Evolutionary conservation across 73 alveolate genomes (phyloP).

Genomic region (Symbiodinium natans): DNA sequence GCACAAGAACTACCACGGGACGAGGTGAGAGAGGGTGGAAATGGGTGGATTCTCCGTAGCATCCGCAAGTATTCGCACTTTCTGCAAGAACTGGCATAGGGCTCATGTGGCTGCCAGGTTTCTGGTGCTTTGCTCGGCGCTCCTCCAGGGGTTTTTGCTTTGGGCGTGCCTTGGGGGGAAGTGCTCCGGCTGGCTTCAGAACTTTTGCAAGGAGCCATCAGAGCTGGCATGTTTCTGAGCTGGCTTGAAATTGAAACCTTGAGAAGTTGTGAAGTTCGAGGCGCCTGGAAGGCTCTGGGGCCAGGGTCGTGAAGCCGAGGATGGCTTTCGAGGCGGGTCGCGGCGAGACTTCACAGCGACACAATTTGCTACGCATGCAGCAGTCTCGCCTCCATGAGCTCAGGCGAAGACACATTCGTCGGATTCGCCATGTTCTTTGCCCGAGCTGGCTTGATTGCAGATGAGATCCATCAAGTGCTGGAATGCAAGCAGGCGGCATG

Average conservation of each 20-base stretch:
- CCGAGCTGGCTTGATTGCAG: constrained; percentile 4
- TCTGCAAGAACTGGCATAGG: no score
- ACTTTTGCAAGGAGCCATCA: no score
- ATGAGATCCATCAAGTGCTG: not conserved
- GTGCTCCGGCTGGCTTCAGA: not conserved
- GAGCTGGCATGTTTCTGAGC: not conserved
- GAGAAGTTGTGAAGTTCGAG: not conserved
- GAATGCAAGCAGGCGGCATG: not conserved
- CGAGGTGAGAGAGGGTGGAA: no score
- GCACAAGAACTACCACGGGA: not conserved
- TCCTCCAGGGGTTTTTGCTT: not conserved
- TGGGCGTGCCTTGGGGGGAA: not conserved
- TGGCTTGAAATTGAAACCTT: not conserved
- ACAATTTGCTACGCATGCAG: not conserved
- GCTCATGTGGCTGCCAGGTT: no score
- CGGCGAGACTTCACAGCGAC: not conserved
- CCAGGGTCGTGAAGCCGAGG: not conserved
- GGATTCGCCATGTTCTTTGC: constrained; percentile 52
- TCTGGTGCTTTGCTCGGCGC: not conserved
- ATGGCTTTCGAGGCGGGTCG: not conserved
- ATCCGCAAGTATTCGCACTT: no score
- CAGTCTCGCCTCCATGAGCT: not conserved
- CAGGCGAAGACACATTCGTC: constrained; percentile 58
- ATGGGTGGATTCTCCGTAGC: no score
- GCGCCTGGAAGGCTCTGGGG: not conserved